Evolutionary conservation across 1,139 yeast species (phyloP).

Genomic region (Saccharomycopsis crataegensis): DNA sequence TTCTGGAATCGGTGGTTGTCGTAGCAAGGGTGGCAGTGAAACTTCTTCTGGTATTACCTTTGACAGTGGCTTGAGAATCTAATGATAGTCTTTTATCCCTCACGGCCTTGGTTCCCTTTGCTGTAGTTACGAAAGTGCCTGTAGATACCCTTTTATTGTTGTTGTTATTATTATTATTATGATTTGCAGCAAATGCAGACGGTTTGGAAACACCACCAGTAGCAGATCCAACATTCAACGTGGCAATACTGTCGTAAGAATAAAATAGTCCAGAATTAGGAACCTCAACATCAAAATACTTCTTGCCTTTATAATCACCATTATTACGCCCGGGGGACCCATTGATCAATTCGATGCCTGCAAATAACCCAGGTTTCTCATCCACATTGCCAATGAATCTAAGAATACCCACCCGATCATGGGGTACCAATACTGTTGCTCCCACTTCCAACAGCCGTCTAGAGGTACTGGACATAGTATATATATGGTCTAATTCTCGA

Average conservation of each 20-base stretch:
- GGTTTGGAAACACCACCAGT: background rate
- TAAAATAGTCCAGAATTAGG: constrained; percentile 72
- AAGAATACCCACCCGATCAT: constrained; percentile 47
- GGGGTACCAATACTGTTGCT: constrained; percentile 26
- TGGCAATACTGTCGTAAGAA: constrained; percentile 50
- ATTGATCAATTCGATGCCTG: constrained; percentile 77
- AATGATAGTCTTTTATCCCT: constrained; percentile 9
- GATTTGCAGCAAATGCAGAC: background rate
- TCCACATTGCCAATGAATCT: constrained; percentile 69
- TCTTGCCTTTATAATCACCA: constrained; percentile 57
- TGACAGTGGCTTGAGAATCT: constrained; percentile 5
- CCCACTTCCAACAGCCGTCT: constrained; percentile 21
- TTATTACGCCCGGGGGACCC: constrained; percentile 69
- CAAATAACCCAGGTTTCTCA: constrained; percentile 72
- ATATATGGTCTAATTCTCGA: too few relatives aligned
- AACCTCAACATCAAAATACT: constrained; percentile 54
- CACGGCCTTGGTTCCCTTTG: background rate
- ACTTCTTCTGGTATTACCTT: background rate
- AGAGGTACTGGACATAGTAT: background rate
- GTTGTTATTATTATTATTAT: background rate
- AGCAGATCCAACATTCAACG: constrained; percentile 2
- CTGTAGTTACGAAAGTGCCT: background rate
- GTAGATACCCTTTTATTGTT: constrained; percentile 1
- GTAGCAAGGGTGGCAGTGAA: background rate
- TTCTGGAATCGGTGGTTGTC: background rate